Evolutionary conservation across 768 basidiomycete species (phyloP).

Genomic region (Amanita jacksonii): DNA sequence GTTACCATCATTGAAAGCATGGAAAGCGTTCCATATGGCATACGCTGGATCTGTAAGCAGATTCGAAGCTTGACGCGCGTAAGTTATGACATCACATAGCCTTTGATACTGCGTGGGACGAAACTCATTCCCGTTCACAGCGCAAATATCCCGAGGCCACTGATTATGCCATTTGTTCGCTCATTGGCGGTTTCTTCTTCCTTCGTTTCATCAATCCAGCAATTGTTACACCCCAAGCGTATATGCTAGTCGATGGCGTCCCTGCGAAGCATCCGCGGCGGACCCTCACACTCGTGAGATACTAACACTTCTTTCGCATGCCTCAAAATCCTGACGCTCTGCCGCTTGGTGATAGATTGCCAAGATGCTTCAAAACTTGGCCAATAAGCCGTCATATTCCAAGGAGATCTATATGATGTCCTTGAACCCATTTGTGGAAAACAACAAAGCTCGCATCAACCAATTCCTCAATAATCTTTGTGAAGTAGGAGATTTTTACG

Average conservation of each 20-base stretch:
- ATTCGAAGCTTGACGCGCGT: constrained; percentile 95
- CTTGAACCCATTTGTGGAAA: constrained; percentile 97
- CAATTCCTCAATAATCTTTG: constrained; percentile 94
- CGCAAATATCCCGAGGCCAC: constrained; percentile 98
- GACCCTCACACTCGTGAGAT: constrained; percentile 79
- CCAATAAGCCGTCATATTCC: constrained; percentile 96
- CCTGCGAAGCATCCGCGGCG: constrained; percentile 97
- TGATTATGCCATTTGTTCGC: constrained; percentile 95
- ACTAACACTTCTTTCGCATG: constrained; percentile 11
- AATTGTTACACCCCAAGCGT: constrained; percentile 97
- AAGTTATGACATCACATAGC: constrained; percentile 16
- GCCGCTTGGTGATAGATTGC: constrained; percentile 66
- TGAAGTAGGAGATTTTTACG: constrained; percentile 99
- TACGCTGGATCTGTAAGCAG: constrained; percentile 99
- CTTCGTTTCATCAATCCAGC: constrained; percentile 99
- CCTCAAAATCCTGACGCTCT: background rate
- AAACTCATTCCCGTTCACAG: constrained; percentile 30
- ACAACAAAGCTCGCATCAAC: constrained; percentile 96
- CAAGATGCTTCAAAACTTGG: constrained; percentile 99
- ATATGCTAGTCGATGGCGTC: constrained; percentile 97
- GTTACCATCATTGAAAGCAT: constrained; percentile 97
- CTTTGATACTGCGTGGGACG: constrained; percentile 4
- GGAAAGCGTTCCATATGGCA: constrained; percentile 98
- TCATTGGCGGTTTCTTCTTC: constrained; percentile 99
- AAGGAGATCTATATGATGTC: constrained; percentile 99